A percentile compares a stretch with the other conserved stretches of the same genome.
Conservation (phyloP, 2,329 filamentous ascomycete species). For the Orbilia brochopaga region DNA sequence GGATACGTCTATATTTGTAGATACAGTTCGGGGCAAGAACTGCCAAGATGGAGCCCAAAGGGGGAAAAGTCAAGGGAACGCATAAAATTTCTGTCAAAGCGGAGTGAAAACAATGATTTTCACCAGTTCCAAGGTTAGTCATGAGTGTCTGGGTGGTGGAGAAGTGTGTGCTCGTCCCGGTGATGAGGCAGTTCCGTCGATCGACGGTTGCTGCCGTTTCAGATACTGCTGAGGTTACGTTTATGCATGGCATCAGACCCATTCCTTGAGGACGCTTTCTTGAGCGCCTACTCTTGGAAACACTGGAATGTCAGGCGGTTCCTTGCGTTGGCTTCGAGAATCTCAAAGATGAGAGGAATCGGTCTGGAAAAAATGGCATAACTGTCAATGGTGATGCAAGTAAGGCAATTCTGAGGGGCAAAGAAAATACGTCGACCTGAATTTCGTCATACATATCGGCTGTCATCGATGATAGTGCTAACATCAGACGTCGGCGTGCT, state of each 20-base stretch:
- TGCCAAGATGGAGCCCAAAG: constrained; percentile 73
- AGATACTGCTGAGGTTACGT: constrained; percentile 50
- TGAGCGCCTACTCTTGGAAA: constrained; percentile 13
- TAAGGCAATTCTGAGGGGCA: constrained; percentile 51
- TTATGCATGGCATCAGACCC: constrained; percentile 40
- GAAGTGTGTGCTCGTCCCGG: constrained; percentile 17
- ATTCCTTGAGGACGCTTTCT: constrained; percentile 49
- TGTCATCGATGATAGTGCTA: constrained; percentile 10
- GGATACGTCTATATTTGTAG: constrained; percentile 28
- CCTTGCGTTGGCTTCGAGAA: not conserved
- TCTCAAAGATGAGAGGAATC: constrained; percentile 34
- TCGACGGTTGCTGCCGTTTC: constrained; percentile 36
- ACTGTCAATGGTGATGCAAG: constrained; percentile 37
- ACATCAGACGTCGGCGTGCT: not conserved
- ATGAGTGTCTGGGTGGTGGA: constrained; percentile 7
- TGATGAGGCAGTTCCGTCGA: constrained; percentile 46
- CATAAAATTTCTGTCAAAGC: constrained; percentile 33
- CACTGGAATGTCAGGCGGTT: constrained; percentile 40
- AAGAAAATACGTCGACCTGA: constrained; percentile 4
- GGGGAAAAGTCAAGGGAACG: constrained; percentile 53
- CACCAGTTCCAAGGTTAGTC: constrained; percentile 23
- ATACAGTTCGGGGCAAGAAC: constrained; percentile 78
- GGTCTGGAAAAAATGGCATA: constrained; percentile 22
- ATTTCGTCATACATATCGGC: constrained; percentile 1
- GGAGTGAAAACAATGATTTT: constrained; percentile 12